Evolutionary conservation across 2,329 filamentous ascomycete genomes (phyloP).

Genomic region (Fusarium burgessii): DNA sequence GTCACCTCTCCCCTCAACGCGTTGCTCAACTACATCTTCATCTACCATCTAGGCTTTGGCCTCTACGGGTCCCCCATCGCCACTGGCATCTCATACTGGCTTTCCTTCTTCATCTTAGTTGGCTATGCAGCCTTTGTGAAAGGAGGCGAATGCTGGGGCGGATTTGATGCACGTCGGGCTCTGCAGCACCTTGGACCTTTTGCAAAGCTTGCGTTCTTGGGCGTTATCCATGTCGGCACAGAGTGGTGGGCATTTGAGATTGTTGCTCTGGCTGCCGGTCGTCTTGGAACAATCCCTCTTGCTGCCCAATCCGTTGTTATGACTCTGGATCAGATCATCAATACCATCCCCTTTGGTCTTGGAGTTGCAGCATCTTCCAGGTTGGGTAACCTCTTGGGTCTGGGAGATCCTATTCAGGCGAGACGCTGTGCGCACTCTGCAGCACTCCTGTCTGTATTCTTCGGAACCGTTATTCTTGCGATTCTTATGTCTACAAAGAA

Average conservation of each 20-base stretch:
- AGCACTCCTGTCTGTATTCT: constrained; percentile 76
- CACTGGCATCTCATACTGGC: constrained; percentile 88
- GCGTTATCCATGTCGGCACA: constrained; percentile 85
- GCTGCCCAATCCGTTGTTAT: constrained; percentile 91
- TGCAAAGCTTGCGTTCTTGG: constrained; percentile 78
- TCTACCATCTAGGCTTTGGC: constrained; percentile 77
- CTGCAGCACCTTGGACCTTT: constrained; percentile 78
- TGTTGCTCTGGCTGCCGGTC: constrained; percentile 83
- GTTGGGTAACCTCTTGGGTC: constrained; percentile 83
- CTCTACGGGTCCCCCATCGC: constrained; percentile 84
- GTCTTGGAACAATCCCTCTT: constrained; percentile 81
- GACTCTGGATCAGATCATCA: constrained; percentile 88
- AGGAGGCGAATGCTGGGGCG: constrained; percentile 84
- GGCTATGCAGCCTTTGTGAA: constrained; percentile 77
- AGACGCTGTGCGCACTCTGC: constrained; percentile 79
- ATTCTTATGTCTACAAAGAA: constrained; percentile 78
- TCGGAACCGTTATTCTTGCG: constrained; percentile 75
- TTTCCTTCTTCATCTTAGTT: constrained; percentile 81
- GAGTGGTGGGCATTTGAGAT: constrained; percentile 98
- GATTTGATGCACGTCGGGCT: constrained; percentile 71
- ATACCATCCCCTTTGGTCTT: constrained; percentile 87
- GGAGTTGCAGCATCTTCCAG: constrained; percentile 84
- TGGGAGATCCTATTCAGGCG: constrained; percentile 73
- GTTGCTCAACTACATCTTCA: constrained; percentile 82
- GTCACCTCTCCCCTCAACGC: constrained; percentile 86